Evolutionary conservation across 2,329 filamentous ascomycete genomes (phyloP).

Genomic region (Calonectria crousiana): DNA sequence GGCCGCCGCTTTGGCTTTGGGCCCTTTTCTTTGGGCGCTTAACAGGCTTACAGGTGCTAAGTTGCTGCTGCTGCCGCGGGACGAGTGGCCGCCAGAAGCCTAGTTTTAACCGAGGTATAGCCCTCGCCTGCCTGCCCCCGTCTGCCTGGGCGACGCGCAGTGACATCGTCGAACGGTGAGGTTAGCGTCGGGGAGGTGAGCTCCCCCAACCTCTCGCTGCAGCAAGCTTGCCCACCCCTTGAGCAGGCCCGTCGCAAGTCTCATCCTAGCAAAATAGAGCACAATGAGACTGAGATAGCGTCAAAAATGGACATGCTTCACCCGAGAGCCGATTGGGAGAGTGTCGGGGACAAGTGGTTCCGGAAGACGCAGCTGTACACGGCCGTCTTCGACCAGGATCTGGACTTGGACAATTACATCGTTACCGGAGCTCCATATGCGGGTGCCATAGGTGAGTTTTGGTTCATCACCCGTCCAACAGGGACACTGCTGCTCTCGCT

Average conservation of each 20-base stretch:
- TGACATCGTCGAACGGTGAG: constrained; percentile 35
- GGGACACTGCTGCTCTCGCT: not conserved
- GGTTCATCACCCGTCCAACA: not conserved
- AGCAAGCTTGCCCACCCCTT: constrained; percentile 21
- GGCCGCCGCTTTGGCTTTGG: constrained; percentile 4
- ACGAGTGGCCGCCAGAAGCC: constrained; percentile 22
- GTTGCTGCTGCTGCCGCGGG: not conserved
- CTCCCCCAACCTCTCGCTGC: constrained; percentile 31
- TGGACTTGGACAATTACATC: constrained; percentile 95
- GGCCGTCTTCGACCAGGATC: constrained; percentile 89
- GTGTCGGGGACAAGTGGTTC: constrained; percentile 93
- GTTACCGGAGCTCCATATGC: constrained; percentile 93
- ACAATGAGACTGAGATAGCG: constrained; percentile 52
- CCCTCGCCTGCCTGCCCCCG: constrained; percentile 31
- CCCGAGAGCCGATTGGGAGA: constrained; percentile 93
- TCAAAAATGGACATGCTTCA: constrained; percentile 67
- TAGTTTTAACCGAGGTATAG: constrained; percentile 48
- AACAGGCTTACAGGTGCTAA: constrained; percentile 7
- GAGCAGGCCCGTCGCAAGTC: constrained; percentile 1
- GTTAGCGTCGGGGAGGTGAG: constrained; percentile 22
- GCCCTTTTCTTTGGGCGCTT: not conserved
- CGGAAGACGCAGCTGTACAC: constrained; percentile 95
- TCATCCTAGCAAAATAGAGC: constrained; percentile 13
- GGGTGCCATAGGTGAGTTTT: constrained; percentile 84
- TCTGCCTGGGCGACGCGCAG: constrained; percentile 31